phyloP scores from a whole-genome alignment of 106 monocot genomes.

The Acanthochlamys bracteata region DNA sequence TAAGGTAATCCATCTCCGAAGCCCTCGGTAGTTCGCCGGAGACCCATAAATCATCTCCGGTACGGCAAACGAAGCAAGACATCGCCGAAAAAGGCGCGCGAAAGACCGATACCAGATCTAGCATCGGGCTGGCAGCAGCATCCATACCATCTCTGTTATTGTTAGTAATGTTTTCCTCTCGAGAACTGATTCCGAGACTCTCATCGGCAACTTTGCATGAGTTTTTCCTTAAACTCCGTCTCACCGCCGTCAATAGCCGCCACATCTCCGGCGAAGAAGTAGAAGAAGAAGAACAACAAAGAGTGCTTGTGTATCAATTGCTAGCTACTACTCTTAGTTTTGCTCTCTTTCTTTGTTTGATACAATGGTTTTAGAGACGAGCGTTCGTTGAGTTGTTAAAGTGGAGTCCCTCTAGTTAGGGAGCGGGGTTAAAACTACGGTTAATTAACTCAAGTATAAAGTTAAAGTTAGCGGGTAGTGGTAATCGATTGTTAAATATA shows the following conservation, averaged over 20 bases:
- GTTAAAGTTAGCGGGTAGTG: too few species aligned
- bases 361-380: too few species aligned
- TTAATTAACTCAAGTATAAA: too few species aligned
- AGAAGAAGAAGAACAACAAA: neutral
- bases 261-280: neutral
- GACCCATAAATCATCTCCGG: conserved; percentile 9
- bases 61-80: conserved; percentile 4
- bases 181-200: neutral
- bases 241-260: conserved; percentile 8
- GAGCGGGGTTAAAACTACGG: too few species aligned
- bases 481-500: too few species aligned
- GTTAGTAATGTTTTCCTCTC: neutral
- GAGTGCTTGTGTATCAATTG: too few species aligned
- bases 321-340: too few species aligned
- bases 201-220: conserved; percentile 18
- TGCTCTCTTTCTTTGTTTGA: too few species aligned
- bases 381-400: too few species aligned
- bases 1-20: conserved; percentile 29
- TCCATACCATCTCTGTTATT: too few species aligned
- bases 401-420: too few species aligned
- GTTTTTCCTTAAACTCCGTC: conserved; percentile 17
- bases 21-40: conserved; percentile 9
- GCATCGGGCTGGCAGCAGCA: neutral
- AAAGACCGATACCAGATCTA: neutral
- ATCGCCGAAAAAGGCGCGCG: neutral